These are phyloP conservation scores for Anisodus acutangulus DNA, from an alignment of 257 asterid genomes.

Conservation along the genomic window DNA sequence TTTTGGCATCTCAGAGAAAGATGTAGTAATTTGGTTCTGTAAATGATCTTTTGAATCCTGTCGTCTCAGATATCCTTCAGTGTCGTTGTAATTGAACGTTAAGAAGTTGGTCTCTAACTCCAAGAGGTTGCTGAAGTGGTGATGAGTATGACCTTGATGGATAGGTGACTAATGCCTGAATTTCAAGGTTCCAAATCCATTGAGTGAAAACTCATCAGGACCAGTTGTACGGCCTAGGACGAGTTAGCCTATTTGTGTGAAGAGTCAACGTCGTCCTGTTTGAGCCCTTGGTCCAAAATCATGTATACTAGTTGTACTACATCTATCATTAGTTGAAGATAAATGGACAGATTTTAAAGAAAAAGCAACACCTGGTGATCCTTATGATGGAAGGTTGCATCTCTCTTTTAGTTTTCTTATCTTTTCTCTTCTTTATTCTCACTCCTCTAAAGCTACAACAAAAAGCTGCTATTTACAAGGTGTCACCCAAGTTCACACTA, in stretches of 20 bases:
- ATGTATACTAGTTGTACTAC: background rate
- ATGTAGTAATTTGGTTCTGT: background rate
- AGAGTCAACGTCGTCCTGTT: background rate
- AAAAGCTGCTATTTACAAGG: background rate
- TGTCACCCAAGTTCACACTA: background rate
- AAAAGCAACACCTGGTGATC: background rate
- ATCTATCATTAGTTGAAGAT: background rate
- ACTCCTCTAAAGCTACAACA: slow-evolving; percentile 18
- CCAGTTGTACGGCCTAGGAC: background rate
- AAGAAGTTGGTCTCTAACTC: background rate
- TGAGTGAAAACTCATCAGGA: background rate
- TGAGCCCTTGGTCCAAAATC: background rate
- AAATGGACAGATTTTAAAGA: background rate
- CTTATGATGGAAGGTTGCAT: background rate
- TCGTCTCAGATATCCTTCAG: background rate
- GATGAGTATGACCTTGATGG: slow-evolving; percentile 5
- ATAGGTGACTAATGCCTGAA: background rate
- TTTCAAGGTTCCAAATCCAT: background rate
- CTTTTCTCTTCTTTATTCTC: slow-evolving; percentile 15
- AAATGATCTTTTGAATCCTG: background rate
- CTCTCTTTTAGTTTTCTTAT: slow-evolving; percentile 3
- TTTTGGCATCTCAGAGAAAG: background rate
- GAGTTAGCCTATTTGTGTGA: background rate
- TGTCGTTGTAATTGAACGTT: background rate
- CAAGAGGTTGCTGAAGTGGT: background rate